phyloP scores from a whole-genome alignment of 2,329 filamentous ascomycete genomes.

The Neospermospora avenae region DNA sequence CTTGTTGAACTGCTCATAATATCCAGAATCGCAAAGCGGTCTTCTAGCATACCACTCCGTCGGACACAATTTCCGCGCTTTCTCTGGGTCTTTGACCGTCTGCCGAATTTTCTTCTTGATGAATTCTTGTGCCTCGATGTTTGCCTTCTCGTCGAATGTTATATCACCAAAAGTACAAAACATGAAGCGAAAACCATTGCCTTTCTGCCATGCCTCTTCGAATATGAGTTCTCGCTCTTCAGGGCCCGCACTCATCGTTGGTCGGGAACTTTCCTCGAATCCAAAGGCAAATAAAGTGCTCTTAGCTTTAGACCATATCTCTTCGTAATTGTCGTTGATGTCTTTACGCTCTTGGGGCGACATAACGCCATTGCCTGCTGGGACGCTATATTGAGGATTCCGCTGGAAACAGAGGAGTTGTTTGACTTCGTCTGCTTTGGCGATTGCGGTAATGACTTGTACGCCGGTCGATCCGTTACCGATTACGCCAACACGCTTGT shows the following conservation, averaged over 20 bases:
- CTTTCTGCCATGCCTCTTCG: conserved; percentile 34
- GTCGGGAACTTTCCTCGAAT: conserved; percentile 30
- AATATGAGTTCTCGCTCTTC: conserved; percentile 32
- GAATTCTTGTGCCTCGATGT: conserved; percentile 39
- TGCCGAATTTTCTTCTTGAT: conserved; percentile 35
- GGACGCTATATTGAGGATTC: conserved; percentile 56
- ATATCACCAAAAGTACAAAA: conserved; percentile 39
- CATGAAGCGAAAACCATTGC: conserved; percentile 39
- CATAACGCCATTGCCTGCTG: conserved; percentile 38
- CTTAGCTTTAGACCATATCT: conserved; percentile 34
- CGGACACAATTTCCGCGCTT: conserved; percentile 29
- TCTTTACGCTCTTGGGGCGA: conserved; percentile 28
- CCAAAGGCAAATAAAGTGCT: conserved; percentile 35
- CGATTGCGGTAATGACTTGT: conserved; percentile 27
- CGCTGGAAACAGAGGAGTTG: conserved; percentile 50
- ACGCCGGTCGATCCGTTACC: conserved; percentile 39
- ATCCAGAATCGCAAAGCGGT: conserved; percentile 29
- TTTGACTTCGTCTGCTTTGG: conserved; percentile 38
- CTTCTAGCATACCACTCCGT: conserved; percentile 21
- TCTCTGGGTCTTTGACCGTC: conserved; percentile 35
- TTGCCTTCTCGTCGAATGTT: conserved; percentile 37
- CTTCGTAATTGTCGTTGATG: conserved; percentile 36
- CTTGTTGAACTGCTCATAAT: conserved; percentile 33
- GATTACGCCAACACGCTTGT: conserved; percentile 52
- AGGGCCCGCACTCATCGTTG: conserved; percentile 25